A percentile compares a stretch with the other conserved stretches of the same genome.
phyloP scores from a whole-genome alignment of 2,329 filamentous ascomycete genomes.

The Lojkania enalia region DNA sequence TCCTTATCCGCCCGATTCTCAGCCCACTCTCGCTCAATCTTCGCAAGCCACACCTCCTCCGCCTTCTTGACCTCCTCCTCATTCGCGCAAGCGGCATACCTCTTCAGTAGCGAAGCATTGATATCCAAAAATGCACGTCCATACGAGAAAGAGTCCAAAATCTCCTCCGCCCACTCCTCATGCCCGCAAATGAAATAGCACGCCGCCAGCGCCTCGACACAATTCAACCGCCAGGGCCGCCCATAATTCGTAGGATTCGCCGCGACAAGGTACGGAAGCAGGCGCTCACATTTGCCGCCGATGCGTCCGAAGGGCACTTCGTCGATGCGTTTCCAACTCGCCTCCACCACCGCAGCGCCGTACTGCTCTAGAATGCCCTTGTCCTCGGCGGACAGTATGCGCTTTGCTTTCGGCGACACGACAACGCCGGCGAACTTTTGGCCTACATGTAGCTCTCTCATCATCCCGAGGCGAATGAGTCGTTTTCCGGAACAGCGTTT shows the following conservation, averaged over 20 bases:
- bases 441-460: slow-evolving; percentile 89
- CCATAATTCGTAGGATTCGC: slow-evolving; percentile 98
- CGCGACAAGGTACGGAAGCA: slow-evolving; percentile 87
- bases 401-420: slow-evolving; percentile 93
- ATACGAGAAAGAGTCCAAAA: slow-evolving; percentile 84
- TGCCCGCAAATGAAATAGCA: slow-evolving; percentile 93
- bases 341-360: slow-evolving; percentile 95
- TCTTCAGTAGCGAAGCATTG: slow-evolving; percentile 78
- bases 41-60: slow-evolving; percentile 84
- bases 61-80: slow-evolving; percentile 82
- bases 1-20: slow-evolving; percentile 72
- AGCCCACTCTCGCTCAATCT: slow-evolving; percentile 86
- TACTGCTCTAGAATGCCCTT: slow-evolving; percentile 78
- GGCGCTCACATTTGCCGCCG: slow-evolving; percentile 88
- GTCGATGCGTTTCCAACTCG: slow-evolving; percentile 89
- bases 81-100: slow-evolving; percentile 80
- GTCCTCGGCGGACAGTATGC: slow-evolving; percentile 81
- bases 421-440: slow-evolving; percentile 92
- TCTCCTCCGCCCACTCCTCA: slow-evolving; percentile 83
- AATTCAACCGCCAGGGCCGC: slow-evolving; percentile 92
- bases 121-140: slow-evolving; percentile 88
- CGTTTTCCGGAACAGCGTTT: slow-evolving; percentile 96
- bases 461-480: slow-evolving; percentile 86
- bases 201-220: slow-evolving; percentile 90
- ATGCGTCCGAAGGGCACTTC: slow-evolving; percentile 92